Evolutionary conservation across 2,329 filamentous ascomycete species (phyloP).

Genomic region (Stachybotrys chlorohalonatus): DNA sequence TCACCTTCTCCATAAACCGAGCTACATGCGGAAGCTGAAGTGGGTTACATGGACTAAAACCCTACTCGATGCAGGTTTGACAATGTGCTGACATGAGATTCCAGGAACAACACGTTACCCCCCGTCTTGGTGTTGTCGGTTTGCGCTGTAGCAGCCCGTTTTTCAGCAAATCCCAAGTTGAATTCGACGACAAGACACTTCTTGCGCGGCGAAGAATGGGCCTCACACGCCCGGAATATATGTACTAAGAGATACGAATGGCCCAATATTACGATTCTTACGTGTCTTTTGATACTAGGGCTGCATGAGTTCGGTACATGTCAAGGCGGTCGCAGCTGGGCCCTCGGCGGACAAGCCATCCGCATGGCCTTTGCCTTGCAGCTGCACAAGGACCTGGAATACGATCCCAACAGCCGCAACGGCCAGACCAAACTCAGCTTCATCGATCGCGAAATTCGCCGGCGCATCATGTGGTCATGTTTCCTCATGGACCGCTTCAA

Average conservation of each 20-base stretch:
- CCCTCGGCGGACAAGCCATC: constrained; percentile 87
- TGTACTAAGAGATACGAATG: constrained; percentile 82
- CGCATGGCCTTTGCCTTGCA: constrained; percentile 96
- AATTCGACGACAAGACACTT: constrained; percentile 66
- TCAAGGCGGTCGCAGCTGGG: constrained; percentile 92
- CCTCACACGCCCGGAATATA: constrained; percentile 76
- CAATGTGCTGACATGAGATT: constrained; percentile 4
- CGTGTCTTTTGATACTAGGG: constrained; percentile 78
- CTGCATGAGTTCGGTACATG: constrained; percentile 96
- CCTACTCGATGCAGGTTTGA: not conserved
- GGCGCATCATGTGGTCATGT: constrained; percentile 96
- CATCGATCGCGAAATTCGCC: constrained; percentile 84
- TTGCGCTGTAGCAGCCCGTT: constrained; percentile 90
- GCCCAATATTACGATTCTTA: constrained; percentile 92
- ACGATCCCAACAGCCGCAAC: constrained; percentile 62
- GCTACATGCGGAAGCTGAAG: constrained; percentile 83
- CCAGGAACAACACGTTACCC: constrained; percentile 52
- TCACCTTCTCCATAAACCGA: constrained; percentile 89
- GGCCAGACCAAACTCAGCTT: constrained; percentile 65
- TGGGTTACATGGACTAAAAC: constrained; percentile 25
- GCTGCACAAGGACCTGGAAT: constrained; percentile 82
- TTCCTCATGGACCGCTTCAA: constrained; percentile 98
- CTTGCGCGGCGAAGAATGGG: constrained; percentile 85
- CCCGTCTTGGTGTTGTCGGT: constrained; percentile 90
- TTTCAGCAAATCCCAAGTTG: constrained; percentile 79